Percentiles rank a stretch among this genome's conserved stretches.
Evolutionary conservation across 495 filamentous ascomycete species (phyloP).

Genomic region (Aspergillus nanangensis): DNA sequence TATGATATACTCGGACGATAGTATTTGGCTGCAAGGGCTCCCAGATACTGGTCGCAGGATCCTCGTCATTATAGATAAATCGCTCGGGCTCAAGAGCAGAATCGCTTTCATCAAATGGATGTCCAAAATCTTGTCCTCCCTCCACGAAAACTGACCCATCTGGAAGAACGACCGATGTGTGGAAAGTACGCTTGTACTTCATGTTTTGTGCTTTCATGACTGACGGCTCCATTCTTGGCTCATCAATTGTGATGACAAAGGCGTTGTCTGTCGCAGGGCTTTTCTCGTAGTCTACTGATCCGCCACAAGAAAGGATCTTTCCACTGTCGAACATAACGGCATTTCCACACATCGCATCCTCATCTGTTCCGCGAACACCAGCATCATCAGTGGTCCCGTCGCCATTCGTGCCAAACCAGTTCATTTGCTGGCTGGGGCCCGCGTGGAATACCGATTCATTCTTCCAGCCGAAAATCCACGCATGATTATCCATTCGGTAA

Average conservation of each 20-base stretch:
- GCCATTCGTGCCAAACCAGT: conserved; percentile 50
- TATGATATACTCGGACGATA: conserved; percentile 52
- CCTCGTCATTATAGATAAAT: no score
- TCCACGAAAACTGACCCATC: conserved; percentile 52
- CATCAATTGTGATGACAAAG: conserved; percentile 43
- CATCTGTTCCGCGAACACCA: conserved; percentile 25
- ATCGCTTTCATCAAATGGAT: conserved; percentile 46
- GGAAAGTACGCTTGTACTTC: conserved; percentile 44
- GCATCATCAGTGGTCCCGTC: conserved; percentile 33
- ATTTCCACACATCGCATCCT: conserved; percentile 52
- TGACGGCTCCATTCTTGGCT: conserved; percentile 14
- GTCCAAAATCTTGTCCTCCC: conserved; percentile 45
- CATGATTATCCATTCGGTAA: conserved; percentile 53
- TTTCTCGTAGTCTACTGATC: conserved; percentile 40
- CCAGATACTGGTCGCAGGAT: conserved; percentile 38
- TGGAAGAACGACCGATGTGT: conserved; percentile 52
- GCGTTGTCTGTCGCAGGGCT: conserved; percentile 36
- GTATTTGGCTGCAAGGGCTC: conserved; percentile 33
- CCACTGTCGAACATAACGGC: conserved; percentile 58
- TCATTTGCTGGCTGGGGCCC: conserved; percentile 50
- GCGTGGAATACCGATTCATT: conserved; percentile 52
- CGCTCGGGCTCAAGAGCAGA: conserved; percentile 45
- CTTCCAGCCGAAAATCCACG: conserved; percentile 60
- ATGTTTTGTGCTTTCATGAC: conserved; percentile 36
- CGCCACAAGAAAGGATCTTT: conserved; percentile 52